phyloP scores from a whole-genome alignment of 1,139 yeast genomes.

The Diutina neorugosa region DNA sequence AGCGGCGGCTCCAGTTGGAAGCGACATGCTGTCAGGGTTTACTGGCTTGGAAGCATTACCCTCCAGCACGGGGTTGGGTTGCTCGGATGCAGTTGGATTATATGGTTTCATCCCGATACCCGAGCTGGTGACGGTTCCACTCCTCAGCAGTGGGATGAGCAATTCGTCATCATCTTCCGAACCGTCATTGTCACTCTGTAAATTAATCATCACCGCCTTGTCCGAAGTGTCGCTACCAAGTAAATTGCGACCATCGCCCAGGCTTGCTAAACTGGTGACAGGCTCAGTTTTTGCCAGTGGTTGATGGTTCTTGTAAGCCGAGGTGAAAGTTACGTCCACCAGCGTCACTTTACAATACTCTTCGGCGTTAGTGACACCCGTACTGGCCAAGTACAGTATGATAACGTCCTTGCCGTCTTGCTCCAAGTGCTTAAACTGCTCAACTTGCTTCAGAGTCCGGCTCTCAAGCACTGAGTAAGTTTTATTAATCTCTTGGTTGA shows the following conservation, averaged over 20 bases:
- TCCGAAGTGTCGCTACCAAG: background rate
- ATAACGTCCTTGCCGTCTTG: background rate
- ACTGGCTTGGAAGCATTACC: background rate
- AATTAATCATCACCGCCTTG: background rate
- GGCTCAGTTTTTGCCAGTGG: background rate
- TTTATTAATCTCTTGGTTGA: background rate
- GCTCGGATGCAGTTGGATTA: background rate
- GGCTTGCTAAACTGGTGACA: background rate
- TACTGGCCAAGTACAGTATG: background rate
- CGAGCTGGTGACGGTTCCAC: background rate
- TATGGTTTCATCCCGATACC: slow-evolving; percentile 1
- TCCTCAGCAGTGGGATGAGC: background rate
- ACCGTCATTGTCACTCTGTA: background rate
- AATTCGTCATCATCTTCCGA: background rate
- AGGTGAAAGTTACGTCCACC: background rate
- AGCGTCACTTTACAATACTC: background rate
- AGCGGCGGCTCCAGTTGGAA: background rate
- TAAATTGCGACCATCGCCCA: background rate
- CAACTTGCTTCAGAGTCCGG: slow-evolving; percentile 4
- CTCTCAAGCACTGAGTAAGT: slow-evolving; percentile 2
- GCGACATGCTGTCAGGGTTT: background rate
- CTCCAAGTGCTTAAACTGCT: background rate
- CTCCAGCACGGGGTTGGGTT: background rate
- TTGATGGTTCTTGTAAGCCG: background rate
- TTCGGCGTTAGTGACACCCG: background rate